Percentiles rank a stretch among this genome's conserved stretches.
These are phyloP conservation scores for Pulveroboletus ravenelii DNA, from an alignment of 768 basidiomycete species.

Conservation along the genomic window DNA sequence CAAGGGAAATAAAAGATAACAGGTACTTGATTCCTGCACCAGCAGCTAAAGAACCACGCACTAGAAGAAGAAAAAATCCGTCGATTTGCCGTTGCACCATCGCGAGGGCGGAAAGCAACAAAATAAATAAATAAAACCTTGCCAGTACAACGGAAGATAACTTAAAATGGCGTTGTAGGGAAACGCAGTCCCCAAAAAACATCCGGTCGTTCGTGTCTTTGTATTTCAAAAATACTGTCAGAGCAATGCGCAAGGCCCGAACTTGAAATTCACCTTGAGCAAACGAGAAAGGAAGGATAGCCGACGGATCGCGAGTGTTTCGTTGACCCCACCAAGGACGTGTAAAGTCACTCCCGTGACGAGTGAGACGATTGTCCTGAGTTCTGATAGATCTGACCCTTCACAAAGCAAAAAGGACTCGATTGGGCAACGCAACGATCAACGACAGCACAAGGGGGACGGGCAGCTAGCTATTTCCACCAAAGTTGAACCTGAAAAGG, in stretches of 20 bases:
- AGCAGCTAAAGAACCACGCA: slow-evolving; percentile 71
- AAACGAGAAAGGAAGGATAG: slow-evolving; percentile 69
- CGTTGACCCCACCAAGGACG: no score
- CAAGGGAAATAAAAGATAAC: slow-evolving; percentile 45
- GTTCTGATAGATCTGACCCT: slow-evolving; percentile 43
- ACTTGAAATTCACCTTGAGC: slow-evolving; percentile 48
- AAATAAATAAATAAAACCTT: slow-evolving; percentile 28
- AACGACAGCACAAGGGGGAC: background rate
- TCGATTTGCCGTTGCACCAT: background rate
- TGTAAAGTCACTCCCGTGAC: slow-evolving; percentile 46
- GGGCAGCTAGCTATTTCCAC: no score
- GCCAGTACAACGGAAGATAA: slow-evolving; percentile 75
- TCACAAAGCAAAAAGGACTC: background rate
- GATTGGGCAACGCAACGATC: background rate
- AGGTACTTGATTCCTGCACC: slow-evolving; percentile 62
- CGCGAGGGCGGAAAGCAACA: no score
- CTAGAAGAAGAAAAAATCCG: slow-evolving; percentile 12
- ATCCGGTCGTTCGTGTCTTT: slow-evolving; percentile 64
- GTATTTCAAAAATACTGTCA: background rate
- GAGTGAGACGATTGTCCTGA: slow-evolving; percentile 54
- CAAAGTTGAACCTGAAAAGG: slow-evolving; percentile 67
- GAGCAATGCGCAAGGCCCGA: background rate
- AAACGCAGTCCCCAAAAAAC: slow-evolving; percentile 54
- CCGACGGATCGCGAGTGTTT: slow-evolving; percentile 55
- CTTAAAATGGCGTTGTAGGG: slow-evolving; percentile 61